Evolutionary conservation across 441 rosid genomes (phyloP).

Genomic region (Populus trichocarpa): DNA sequence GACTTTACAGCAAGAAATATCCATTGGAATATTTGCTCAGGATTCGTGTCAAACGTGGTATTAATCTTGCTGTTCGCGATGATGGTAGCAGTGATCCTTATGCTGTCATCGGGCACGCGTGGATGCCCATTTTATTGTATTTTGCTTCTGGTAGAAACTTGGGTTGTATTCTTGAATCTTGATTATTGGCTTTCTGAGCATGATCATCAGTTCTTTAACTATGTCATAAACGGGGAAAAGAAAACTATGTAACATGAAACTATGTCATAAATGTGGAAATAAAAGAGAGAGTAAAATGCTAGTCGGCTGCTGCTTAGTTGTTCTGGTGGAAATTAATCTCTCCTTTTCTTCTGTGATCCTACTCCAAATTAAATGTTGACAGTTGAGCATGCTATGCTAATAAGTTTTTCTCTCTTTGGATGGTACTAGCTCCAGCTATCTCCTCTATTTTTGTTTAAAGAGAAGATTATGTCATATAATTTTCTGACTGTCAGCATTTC

Average conservation of each 20-base stretch:
- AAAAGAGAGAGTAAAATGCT: too few relatives aligned
- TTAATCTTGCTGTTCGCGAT: conserved; percentile 90
- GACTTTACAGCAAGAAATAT: too few relatives aligned
- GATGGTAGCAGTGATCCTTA: conserved; percentile 89
- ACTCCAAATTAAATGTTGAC: not conserved
- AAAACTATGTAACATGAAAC: too few relatives aligned
- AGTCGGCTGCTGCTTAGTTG: too few relatives aligned
- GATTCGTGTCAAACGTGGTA: conserved; percentile 74
- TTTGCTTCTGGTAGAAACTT: not conserved
- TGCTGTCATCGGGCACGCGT: conserved; percentile 75
- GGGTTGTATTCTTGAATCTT: not conserved
- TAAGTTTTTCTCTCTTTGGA: not conserved
- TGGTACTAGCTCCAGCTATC: not conserved
- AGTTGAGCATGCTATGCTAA: not conserved
- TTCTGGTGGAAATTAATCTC: too few relatives aligned
- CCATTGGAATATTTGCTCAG: conserved; percentile 45
- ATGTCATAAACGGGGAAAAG: too few relatives aligned
- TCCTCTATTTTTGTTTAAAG: not conserved
- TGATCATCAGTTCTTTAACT: too few relatives aligned
- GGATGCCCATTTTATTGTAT: conserved; percentile 10
- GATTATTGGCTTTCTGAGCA: not conserved
- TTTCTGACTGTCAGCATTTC: not conserved
- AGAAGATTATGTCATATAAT: not conserved
- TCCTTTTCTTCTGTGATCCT: too few relatives aligned
- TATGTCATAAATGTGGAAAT: too few relatives aligned